Base-by-base conservation (phyloP, 2,329 filamentous ascomycete species). In the Fusarium sarcochroum region DNA sequence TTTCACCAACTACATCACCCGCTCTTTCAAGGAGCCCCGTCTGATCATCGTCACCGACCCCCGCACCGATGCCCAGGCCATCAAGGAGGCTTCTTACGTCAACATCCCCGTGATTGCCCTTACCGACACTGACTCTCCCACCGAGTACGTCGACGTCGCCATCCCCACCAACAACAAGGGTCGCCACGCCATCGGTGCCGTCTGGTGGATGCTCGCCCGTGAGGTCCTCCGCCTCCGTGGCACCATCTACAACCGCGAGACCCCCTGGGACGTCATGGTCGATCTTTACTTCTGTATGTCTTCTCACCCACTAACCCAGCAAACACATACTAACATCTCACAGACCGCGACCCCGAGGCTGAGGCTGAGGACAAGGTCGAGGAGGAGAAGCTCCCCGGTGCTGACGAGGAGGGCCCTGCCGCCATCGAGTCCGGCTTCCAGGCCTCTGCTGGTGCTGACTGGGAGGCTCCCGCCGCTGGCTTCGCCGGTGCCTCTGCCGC, bases 1-100 rank as follows among this genome's bases (percentile, higher is more conserved):
- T 86, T 99, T 99, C 92, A 99, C 96, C 90, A 99, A 99, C 91
- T 99, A 99, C 92, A 99, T 99, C 92, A 99, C 97, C 85, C 95
- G 96, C 81, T 98, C 96, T 74, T 99, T 99, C 94, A 98, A 98
- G 91, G 96, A 99, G 89, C 96, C 96, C 82, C 97, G 97, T 85
- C 90, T 99, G 81, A 98, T 99, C 86, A 91, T 99, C 83, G 96
- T 99, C 80, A 99, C 96, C 86, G 96, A 99, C 85, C 96, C 96
- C 79, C 95, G 97, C 86, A 99, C 97, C 88, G 96, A 99, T 80
- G 93, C 96, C 83, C 96, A 99, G 91, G 96, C 96, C 81, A 99
- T 99, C 91, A 98, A 98, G 92, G 96, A 99, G 89, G 96, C 97
- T 82, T 96, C 92, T 82, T 99, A 99, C 87, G 96, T 99, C 88